Evolutionary conservation across 2,329 filamentous ascomycete genomes (phyloP).

Genomic region (Penicillium capsulatum): DNA sequence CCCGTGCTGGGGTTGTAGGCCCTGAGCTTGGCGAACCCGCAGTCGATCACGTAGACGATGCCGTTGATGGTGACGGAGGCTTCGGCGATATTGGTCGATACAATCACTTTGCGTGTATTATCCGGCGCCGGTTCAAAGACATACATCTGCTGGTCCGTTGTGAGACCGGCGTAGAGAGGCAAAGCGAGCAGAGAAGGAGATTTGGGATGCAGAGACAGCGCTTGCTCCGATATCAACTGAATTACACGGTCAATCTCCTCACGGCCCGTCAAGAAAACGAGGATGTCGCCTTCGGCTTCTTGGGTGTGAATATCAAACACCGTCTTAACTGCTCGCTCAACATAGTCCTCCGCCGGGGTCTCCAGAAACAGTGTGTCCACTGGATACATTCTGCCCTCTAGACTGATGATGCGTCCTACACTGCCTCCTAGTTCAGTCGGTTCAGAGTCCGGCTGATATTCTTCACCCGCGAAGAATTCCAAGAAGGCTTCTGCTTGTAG

Average conservation of each 20-base stretch:
- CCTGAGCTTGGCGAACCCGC: constrained; percentile 83
- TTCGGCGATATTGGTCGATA: constrained; percentile 94
- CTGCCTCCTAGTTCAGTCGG: constrained; percentile 38
- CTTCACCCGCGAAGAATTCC: constrained; percentile 63
- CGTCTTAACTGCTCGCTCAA: constrained; percentile 75
- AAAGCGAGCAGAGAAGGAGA: constrained; percentile 62
- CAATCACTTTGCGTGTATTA: constrained; percentile 82
- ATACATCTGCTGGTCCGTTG: constrained; percentile 89
- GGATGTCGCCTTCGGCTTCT: constrained; percentile 77
- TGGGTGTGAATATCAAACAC: constrained; percentile 82
- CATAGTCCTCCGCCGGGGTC: constrained; percentile 75
- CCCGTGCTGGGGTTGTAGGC: constrained; percentile 79
- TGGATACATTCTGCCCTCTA: constrained; percentile 83
- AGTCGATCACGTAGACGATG: constrained; percentile 86
- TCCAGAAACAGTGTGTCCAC: constrained; percentile 82
- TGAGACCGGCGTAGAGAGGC: constrained; percentile 82
- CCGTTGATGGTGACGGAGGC: constrained; percentile 92
- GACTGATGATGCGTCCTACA: constrained; percentile 66
- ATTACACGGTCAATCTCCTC: constrained; percentile 86
- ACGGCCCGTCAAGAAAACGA: constrained; percentile 86
- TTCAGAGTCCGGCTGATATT: constrained; percentile 35
- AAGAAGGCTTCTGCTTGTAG: constrained; percentile 84
- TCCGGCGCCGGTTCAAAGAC: constrained; percentile 82
- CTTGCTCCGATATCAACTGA: constrained; percentile 71
- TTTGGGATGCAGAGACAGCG: constrained; percentile 58